Percentiles rank a stretch among this genome's conserved stretches.
These are phyloP conservation scores for Apiotrichum gamsii DNA, from an alignment of 1,284 basidiomycete genomes.

Conservation along the genomic window DNA sequence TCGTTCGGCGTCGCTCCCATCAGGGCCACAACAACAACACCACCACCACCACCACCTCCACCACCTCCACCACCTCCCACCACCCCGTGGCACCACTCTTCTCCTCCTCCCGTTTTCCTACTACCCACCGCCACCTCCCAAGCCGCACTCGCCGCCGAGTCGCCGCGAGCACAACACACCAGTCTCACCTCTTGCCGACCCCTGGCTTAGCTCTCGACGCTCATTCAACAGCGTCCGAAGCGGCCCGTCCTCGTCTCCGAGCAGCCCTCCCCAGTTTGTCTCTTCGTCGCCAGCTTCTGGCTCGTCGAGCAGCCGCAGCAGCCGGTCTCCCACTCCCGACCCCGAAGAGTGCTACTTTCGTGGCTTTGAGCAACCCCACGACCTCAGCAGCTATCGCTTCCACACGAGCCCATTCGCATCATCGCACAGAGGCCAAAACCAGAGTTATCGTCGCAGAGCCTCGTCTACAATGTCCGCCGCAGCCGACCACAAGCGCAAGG, in stretches of 20 bases:
- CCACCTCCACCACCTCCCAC: too few species aligned
- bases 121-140: too few species aligned
- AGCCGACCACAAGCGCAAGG: constrained; percentile 61
- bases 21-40: too few species aligned
- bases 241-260: neutral
- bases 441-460: neutral
- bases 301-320: too few species aligned
- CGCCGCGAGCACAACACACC: neutral
- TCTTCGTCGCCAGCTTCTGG: neutral
- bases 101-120: too few species aligned
- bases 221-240: too few species aligned
- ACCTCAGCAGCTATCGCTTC: neutral
- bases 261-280: neutral
- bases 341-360: neutral
- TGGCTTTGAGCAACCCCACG: neutral
- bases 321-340: neutral
- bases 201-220: neutral
- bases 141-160: neutral
- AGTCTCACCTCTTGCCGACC: neutral
- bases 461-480: constrained; percentile 12
- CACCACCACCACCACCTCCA: too few species aligned
- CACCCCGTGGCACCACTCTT: too few species aligned
- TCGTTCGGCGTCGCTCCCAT: too few species aligned
- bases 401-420: neutral
- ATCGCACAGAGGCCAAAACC: too few species aligned